Conservation (phyloP, 495 filamentous ascomycete genomes). For the Tuber indicum region DNA sequence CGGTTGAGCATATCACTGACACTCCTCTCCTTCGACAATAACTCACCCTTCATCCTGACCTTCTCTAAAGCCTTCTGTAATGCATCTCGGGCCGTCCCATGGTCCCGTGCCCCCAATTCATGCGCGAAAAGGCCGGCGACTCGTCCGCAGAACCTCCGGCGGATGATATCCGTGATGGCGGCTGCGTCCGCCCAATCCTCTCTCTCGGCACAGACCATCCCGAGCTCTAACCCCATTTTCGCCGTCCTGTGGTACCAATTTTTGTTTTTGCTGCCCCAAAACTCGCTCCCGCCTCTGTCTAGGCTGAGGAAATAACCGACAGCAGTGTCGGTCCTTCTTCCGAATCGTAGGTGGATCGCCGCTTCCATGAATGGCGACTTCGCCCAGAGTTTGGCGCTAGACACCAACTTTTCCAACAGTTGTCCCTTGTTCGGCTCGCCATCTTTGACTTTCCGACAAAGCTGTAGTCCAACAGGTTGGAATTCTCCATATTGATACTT, state of each 20-base stretch:
- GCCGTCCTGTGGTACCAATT: slow-evolving; percentile 19
- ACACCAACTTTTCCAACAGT: slow-evolving; percentile 12
- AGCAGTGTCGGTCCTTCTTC: slow-evolving; percentile 15
- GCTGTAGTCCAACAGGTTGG: slow-evolving; percentile 12
- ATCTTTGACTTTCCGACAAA: slow-evolving; percentile 15
- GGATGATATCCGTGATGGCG: slow-evolving; percentile 20
- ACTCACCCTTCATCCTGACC: not conserved
- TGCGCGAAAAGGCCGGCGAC: not conserved
- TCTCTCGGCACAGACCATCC: slow-evolving; percentile 19
- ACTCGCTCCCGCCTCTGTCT: not conserved
- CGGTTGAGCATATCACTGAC: not conserved
- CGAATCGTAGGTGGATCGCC: slow-evolving; percentile 18
- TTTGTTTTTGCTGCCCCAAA: slow-evolving; percentile 3
- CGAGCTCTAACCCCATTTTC: slow-evolving; percentile 20
- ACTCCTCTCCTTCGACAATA: not conserved
- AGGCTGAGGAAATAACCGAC: slow-evolving; percentile 21
- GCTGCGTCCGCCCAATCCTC: slow-evolving; percentile 21
- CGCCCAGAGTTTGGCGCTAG: slow-evolving; percentile 17
- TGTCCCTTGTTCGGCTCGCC: slow-evolving; percentile 11
- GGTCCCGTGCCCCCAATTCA: not conserved
- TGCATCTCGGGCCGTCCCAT: not conserved
- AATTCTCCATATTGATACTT: slow-evolving; percentile 10
- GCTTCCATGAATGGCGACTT: slow-evolving; percentile 20
- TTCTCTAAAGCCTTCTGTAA: not conserved
- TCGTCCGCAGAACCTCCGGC: slow-evolving; percentile 11